phyloP scores from a whole-genome alignment of 257 asterid genomes.

The Knoxia roxburghii region DNA sequence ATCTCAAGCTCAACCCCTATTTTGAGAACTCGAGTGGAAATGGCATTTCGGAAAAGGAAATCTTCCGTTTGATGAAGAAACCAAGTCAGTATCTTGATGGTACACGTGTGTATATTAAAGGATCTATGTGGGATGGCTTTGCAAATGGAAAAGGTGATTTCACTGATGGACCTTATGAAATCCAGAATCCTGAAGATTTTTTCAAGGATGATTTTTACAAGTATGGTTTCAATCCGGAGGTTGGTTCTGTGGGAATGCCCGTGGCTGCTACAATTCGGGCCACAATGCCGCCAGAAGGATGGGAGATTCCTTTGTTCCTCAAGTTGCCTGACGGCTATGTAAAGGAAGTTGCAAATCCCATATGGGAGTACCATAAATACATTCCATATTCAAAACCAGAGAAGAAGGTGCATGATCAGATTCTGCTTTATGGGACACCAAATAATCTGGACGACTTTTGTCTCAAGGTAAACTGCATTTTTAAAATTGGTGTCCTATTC shows the following conservation, averaged over 20 bases:
- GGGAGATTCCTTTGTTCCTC: constrained; percentile 79
- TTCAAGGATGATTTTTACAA: constrained; percentile 69
- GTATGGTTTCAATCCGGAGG: constrained; percentile 97
- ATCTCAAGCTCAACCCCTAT: constrained; percentile 70
- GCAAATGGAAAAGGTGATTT: constrained; percentile 90
- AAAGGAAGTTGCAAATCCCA: constrained; percentile 81
- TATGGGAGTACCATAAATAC: constrained; percentile 86
- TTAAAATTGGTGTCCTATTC: neutral
- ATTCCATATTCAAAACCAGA: constrained; percentile 90
- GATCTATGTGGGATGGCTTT: constrained; percentile 99
- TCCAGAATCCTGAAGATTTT: constrained; percentile 84
- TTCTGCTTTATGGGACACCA: constrained; percentile 72
- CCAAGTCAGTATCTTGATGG: constrained; percentile 93
- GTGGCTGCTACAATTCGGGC: constrained; percentile 97
- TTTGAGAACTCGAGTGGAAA: constrained; percentile 24
- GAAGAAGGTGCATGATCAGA: constrained; percentile 73
- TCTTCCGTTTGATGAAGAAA: constrained; percentile 32
- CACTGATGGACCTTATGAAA: constrained; percentile 92
- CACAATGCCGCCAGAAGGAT: constrained; percentile 80
- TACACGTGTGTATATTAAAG: constrained; percentile 72
- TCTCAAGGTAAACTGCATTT: constrained; percentile 58
- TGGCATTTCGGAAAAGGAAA: constrained; percentile 20
- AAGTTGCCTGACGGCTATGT: constrained; percentile 55
- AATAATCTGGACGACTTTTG: constrained; percentile 88
- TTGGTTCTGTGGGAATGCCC: constrained; percentile 96